phyloP scores from a whole-genome alignment of 192 early-diverging fungal genomes.

The Coemansia sp. region DNA sequence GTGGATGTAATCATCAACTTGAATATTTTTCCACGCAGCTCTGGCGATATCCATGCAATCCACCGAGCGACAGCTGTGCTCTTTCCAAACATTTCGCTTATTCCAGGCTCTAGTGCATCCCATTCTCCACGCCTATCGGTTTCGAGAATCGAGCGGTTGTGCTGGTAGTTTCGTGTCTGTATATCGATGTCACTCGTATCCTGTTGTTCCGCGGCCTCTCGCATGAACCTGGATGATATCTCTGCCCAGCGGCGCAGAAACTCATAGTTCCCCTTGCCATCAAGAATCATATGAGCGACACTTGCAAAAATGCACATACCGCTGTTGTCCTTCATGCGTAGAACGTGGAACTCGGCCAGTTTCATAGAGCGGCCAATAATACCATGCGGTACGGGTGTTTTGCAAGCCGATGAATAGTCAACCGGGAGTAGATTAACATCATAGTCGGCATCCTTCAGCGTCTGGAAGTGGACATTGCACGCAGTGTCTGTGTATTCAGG shows the following conservation, averaged over 20 bases:
- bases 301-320: constrained; percentile 27
- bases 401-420: not conserved
- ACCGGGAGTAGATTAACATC: constrained; percentile 6
- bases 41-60: constrained; percentile 24
- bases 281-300: constrained; percentile 14
- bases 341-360: constrained; percentile 6
- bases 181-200: not conserved
- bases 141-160: not conserved
- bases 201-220: not conserved
- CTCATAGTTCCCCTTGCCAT: constrained; percentile 12
- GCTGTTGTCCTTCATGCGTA: constrained; percentile 21
- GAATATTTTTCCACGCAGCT: constrained; percentile 7
- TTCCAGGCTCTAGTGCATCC: not conserved
- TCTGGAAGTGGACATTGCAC: no score
- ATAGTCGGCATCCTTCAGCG: constrained; percentile 7
- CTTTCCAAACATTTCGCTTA: not conserved
- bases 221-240: constrained; percentile 4
- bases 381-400: not conserved
- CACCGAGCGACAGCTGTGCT: not conserved
- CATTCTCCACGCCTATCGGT: not conserved
- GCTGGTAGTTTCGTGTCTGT: not conserved
- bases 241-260: constrained; percentile 33
- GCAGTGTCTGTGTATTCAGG: constrained; percentile 25
- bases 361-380: constrained; percentile 6
- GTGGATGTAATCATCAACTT: not conserved